phyloP scores from a whole-genome alignment of 257 asterid genomes.

The Pogostemon cablin region DNA sequence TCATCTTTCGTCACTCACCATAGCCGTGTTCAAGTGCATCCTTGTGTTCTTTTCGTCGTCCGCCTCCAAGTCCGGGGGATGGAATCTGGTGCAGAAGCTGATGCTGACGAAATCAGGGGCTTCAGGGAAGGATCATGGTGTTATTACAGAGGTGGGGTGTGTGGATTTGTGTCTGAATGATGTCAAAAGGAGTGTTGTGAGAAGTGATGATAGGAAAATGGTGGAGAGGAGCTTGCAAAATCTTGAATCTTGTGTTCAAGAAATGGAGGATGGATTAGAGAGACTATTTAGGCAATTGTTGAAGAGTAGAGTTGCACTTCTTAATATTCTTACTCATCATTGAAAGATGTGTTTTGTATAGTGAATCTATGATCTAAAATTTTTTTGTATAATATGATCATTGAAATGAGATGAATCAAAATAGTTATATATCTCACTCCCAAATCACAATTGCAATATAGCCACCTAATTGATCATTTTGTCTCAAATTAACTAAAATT shows the following conservation, averaged over 20 bases:
- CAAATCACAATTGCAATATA: background rate
- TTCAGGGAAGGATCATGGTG: constrained; percentile 3
- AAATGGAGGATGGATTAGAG: constrained; percentile 40
- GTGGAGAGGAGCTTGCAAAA: constrained; percentile 37
- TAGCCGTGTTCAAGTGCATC: constrained; percentile 32
- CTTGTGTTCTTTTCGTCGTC: constrained; percentile 38
- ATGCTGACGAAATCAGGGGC: constrained; percentile 35
- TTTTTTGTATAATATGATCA: constrained; percentile 8
- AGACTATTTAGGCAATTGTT: constrained; percentile 49
- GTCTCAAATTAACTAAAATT: background rate
- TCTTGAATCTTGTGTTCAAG: constrained; percentile 44
- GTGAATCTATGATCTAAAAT: constrained; percentile 5
- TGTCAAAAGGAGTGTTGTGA: constrained; percentile 24
- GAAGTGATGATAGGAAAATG: constrained; percentile 33
- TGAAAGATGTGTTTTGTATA: constrained; percentile 5
- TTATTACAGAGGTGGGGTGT: constrained; percentile 39
- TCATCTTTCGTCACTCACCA: background rate
- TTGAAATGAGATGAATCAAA: background rate
- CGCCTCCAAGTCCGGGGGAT: constrained; percentile 22
- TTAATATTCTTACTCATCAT: constrained; percentile 44
- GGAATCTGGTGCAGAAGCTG: constrained; percentile 46
- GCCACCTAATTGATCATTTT: background rate
- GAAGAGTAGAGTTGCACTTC: constrained; percentile 47
- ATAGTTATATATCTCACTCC: background rate
- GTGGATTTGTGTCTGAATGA: constrained; percentile 20